phyloP scores from a whole-genome alignment of 2,329 filamentous ascomycete species.

The Fusarium sp. region DNA sequence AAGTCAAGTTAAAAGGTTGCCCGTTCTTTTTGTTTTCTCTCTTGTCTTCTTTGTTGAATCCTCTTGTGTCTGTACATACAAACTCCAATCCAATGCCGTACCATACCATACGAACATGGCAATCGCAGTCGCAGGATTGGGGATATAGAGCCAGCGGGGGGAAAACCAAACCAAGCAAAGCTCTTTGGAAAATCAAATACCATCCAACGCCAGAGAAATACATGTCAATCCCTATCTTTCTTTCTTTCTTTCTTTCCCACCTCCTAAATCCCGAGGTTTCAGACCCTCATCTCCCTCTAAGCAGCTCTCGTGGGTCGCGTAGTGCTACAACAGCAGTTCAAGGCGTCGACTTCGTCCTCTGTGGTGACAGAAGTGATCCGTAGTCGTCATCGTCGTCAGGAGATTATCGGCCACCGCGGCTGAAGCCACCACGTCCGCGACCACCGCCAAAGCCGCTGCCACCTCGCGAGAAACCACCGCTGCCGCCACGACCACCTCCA shows the following conservation, averaged over 20 bases:
- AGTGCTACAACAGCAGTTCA: slow-evolving; percentile 17
- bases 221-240: slow-evolving; percentile 34
- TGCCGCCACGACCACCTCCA: slow-evolving; percentile 40
- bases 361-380: slow-evolving; percentile 11
- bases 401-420: slow-evolving; percentile 42
- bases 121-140: slow-evolving; percentile 22
- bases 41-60: slow-evolving; percentile 39
- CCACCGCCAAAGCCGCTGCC: slow-evolving; percentile 44
- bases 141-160: slow-evolving; percentile 36
- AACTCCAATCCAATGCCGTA: slow-evolving; percentile 43
- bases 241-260: slow-evolving; percentile 20
- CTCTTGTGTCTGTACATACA: slow-evolving; percentile 45
- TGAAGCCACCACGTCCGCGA: slow-evolving; percentile 46
- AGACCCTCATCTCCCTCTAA: neutral
- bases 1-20: slow-evolving; percentile 31
- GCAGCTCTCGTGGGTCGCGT: slow-evolving; percentile 36
- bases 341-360: slow-evolving; percentile 8
- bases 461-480: slow-evolving; percentile 40
- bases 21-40: slow-evolving; percentile 39
- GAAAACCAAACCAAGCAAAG: slow-evolving; percentile 37
- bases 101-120: slow-evolving; percentile 25
- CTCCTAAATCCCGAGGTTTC: slow-evolving; percentile 14
- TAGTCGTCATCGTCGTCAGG: slow-evolving; percentile 3
- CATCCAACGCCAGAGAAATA: slow-evolving; percentile 41
- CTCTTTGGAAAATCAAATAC: slow-evolving; percentile 33